Conservation (phyloP, 2,329 filamentous ascomycete genomes). For the Neofusicoccum cordaticola region DNA sequence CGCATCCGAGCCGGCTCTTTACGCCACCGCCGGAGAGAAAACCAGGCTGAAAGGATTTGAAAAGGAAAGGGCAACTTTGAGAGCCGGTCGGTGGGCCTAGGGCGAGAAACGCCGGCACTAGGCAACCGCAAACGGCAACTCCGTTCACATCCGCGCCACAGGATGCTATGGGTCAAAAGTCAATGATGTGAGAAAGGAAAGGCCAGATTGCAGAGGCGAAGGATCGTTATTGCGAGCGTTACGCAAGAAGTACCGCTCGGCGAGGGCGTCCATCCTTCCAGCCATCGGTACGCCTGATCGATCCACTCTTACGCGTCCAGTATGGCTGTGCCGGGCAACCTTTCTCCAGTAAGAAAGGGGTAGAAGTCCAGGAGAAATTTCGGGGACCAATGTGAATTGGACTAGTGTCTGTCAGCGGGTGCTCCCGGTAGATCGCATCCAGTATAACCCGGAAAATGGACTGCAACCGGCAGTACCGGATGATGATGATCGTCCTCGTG, state of each 20-base stretch:
- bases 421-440: conserved; percentile 9
- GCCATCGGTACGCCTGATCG: not conserved
- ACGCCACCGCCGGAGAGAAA: not conserved
- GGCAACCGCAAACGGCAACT: not conserved
- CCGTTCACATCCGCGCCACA: not conserved
- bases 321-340: not conserved
- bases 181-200: not conserved
- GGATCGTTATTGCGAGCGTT: not conserved
- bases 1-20: not conserved
- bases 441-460: not conserved
- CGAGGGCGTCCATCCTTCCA: not conserved
- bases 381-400: not conserved
- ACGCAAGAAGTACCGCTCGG: not conserved
- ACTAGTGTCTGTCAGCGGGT: not conserved
- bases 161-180: not conserved
- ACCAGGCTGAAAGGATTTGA: conserved; percentile 3
- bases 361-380: not conserved
- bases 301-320: not conserved
- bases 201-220: not conserved
- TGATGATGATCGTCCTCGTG: not conserved
- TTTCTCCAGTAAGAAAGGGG: not conserved
- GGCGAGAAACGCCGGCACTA: conserved; percentile 2
- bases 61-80: not conserved
- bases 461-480: not conserved
- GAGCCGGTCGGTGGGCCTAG: not conserved